Base-by-base conservation (phyloP, 352 stramenopile species). In the Globisporangium polare region DNA sequence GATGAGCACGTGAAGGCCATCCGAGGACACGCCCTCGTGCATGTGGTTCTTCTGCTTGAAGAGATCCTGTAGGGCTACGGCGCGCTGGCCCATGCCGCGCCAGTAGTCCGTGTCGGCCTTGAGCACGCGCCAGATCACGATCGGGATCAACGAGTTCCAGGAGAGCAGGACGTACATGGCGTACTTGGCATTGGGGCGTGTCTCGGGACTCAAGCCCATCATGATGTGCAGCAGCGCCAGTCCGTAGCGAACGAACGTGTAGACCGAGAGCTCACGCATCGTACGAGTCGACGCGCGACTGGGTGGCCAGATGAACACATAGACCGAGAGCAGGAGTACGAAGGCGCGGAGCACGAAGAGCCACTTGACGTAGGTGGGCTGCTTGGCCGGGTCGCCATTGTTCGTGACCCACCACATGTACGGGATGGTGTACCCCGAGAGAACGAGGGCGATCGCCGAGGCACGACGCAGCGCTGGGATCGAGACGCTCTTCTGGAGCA, bases 71-170 rank as follows among this genome's bases (percentile, higher is more conserved):
- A 75, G 17, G 35, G 60, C 63, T 26, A 62, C 69, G 5, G 65
- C 74, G 61, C 82, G 78, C 35, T 73, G 63, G 15, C 80, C 79
- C 1, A 94, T 61, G 2, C 83, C 81, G 26, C 83, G 73, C 83
- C 83, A 93, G 56, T 93, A 70, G 47, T 76, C 74, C 8, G 83
- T 93, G 51, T 93, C 83, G 2, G 83, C 83, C 26, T 75, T 78
- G 10, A 94, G 67, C n/a, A 91, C 69, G 56, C 82, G 72, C 82
- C 80, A 92, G 58, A 92, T 80, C 37, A 83, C 52, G 6, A 83
- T 29, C 2, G 77, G 74, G 12, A 46, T 67, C 4, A 81, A 52
- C 13, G 72, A 52, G 7, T 72, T 22, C 52, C 58, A 79, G 4
- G 49, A 50, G 0, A 73, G 50, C 12, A 65, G 43, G 10, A 20